A percentile compares a stretch with the other conserved stretches of the same genome.
Conservation (phyloP, 2,329 filamentous ascomycete species). For the Aspergillus sclerotialis region DNA sequence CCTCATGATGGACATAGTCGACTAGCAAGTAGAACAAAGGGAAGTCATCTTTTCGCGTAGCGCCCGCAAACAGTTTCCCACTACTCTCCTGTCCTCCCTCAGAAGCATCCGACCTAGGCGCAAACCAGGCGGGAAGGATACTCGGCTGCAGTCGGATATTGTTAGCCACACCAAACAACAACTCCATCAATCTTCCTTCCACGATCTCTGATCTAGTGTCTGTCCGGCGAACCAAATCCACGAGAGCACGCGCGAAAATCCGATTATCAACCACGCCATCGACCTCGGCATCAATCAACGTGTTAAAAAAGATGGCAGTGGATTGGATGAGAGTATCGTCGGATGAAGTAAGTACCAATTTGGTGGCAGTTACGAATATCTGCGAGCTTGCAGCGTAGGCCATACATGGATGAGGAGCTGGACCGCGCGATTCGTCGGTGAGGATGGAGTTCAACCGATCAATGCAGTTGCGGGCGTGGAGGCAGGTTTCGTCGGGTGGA, state of each 20-base stretch:
- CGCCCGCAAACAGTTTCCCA: slow-evolving; percentile 68
- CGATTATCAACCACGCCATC: slow-evolving; percentile 87
- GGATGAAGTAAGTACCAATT: slow-evolving; percentile 78
- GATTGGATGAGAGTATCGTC: slow-evolving; percentile 81
- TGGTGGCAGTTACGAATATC: slow-evolving; percentile 81
- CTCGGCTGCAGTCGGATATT: slow-evolving; percentile 87
- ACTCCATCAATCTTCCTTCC: slow-evolving; percentile 81
- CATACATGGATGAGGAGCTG: slow-evolving; percentile 85
- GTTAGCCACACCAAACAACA: slow-evolving; percentile 92
- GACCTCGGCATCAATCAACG: slow-evolving; percentile 91
- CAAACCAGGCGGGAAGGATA: slow-evolving; percentile 89
- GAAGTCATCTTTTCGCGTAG: slow-evolving; percentile 85
- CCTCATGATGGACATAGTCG: slow-evolving; percentile 94
- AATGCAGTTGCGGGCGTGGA: slow-evolving; percentile 46
- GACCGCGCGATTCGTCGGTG: slow-evolving; percentile 80
- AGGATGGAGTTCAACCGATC: slow-evolving; percentile 60
- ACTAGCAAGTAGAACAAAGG: slow-evolving; percentile 92
- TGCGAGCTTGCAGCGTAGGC: slow-evolving; percentile 78
- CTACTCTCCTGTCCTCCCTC: slow-evolving; percentile 37
- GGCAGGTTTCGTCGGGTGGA: slow-evolving; percentile 44
- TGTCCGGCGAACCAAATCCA: slow-evolving; percentile 75
- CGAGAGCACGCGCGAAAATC: slow-evolving; percentile 77
- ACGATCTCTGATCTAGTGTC: slow-evolving; percentile 63
- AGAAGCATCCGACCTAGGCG: slow-evolving; percentile 44
- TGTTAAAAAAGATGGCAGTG: slow-evolving; percentile 79